Evolutionary conservation across 345 rosid genomes (phyloP).

Genomic region (Populus deltoides): DNA sequence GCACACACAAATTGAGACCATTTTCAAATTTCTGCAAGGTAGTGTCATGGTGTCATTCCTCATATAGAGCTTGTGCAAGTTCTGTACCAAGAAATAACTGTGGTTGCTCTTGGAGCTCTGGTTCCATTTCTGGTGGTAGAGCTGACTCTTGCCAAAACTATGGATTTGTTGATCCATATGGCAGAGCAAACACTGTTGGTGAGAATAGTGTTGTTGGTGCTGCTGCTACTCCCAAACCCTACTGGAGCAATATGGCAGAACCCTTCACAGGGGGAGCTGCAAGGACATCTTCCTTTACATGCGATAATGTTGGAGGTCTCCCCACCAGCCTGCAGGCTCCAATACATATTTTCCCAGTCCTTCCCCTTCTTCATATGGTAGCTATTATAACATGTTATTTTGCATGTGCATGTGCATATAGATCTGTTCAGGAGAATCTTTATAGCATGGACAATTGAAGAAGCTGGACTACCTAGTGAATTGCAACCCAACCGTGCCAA

Average conservation of each 20-base stretch:
- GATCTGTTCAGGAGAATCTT: background rate
- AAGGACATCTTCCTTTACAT: background rate
- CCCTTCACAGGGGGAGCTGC: constrained; percentile 13
- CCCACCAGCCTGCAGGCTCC: constrained; percentile 6
- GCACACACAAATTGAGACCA: constrained; percentile 28
- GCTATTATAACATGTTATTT: background rate
- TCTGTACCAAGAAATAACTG: constrained; percentile 1
- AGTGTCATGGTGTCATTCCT: background rate
- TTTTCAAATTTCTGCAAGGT: constrained; percentile 33
- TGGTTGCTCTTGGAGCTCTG: background rate
- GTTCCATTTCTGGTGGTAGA: constrained; percentile 11
- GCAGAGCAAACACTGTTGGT: background rate
- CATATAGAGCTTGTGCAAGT: constrained; percentile 11
- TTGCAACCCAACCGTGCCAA: background rate
- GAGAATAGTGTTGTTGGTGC: background rate
- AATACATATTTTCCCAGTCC: background rate
- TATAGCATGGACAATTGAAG: background rate
- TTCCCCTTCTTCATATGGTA: constrained; percentile 10
- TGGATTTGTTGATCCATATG: background rate
- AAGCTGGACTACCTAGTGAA: background rate
- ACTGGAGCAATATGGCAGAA: background rate
- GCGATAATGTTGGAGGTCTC: background rate
- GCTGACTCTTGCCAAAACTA: constrained; percentile 8
- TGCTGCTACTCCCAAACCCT: background rate
- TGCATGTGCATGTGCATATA: background rate